These are phyloP conservation scores for Emergomyces pasteurianus DNA, from an alignment of 2,329 filamentous ascomycete genomes.

Conservation along the genomic window DNA sequence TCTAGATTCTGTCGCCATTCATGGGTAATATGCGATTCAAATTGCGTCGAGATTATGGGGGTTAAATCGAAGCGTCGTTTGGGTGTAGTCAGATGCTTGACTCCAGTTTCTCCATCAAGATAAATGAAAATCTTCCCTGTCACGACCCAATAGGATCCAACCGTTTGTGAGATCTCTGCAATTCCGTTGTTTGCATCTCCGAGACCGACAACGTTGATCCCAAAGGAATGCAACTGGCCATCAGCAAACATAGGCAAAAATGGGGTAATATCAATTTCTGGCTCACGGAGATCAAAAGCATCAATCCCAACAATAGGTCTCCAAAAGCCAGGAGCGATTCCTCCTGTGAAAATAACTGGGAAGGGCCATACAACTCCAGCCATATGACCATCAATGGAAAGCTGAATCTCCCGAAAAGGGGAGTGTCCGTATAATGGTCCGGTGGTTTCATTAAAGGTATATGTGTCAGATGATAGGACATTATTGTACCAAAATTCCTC, in stretches of 20 bases:
- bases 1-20: slow-evolving; percentile 16
- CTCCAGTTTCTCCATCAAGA: slow-evolving; percentile 38
- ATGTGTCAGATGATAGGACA: slow-evolving; percentile 49
- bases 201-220: slow-evolving; percentile 55
- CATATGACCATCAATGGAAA: slow-evolving; percentile 59
- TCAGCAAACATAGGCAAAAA: slow-evolving; percentile 61
- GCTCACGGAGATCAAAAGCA: slow-evolving; percentile 65
- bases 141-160: slow-evolving; percentile 60
- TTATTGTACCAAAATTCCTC: slow-evolving; percentile 87
- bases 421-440: slow-evolving; percentile 54
- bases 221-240: slow-evolving; percentile 52
- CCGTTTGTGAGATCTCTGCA: slow-evolving; percentile 41
- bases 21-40: neutral
- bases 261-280: slow-evolving; percentile 71
- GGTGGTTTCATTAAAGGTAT: slow-evolving; percentile 46
- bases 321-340: slow-evolving; percentile 64
- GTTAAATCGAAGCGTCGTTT: slow-evolving; percentile 12
- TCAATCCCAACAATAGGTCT: slow-evolving; percentile 67
- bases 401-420: slow-evolving; percentile 66
- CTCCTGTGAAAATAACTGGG: slow-evolving; percentile 71
- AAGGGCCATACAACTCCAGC: slow-evolving; percentile 73
- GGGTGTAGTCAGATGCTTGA: slow-evolving; percentile 8
- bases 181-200: slow-evolving; percentile 40
- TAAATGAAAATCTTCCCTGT: slow-evolving; percentile 75
- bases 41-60: slow-evolving; percentile 13